Conservation (phyloP, 164 flowering plant species). For the Warburgia ugandensis region DNA sequence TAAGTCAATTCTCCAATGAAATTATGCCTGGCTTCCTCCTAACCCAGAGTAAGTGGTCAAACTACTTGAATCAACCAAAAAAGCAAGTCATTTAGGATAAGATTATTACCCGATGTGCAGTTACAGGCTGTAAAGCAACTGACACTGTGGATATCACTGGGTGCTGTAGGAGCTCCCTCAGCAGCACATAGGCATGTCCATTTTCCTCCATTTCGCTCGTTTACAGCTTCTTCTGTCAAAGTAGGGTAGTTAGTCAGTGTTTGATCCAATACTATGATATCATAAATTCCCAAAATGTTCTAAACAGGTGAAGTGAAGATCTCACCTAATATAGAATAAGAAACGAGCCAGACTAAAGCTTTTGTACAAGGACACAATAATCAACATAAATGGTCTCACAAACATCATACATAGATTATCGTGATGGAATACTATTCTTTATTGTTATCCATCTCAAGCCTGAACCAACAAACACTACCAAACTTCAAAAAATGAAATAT, state of each 20-base stretch:
- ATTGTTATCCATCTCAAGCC: too few species aligned
- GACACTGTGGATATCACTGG: constrained; percentile 22
- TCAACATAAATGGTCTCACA: too few species aligned
- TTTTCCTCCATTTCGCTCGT: constrained; percentile 23
- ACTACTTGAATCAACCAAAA: neutral
- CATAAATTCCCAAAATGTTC: too few species aligned
- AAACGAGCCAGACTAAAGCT: too few species aligned
- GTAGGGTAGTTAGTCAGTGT: neutral
- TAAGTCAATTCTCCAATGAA: neutral
- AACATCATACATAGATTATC: too few species aligned
- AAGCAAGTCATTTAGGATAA: neutral
- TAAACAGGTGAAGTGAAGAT: too few species aligned
- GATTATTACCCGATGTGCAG: constrained; percentile 62
- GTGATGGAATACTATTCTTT: too few species aligned
- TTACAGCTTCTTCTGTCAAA: neutral
- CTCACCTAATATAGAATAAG: too few species aligned
- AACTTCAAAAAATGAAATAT: too few species aligned
- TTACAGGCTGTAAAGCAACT: constrained; percentile 78
- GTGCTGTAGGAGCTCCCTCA: constrained; percentile 46
- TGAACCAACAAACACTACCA: too few species aligned
- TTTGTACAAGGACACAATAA: too few species aligned
- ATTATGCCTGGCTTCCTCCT: neutral
- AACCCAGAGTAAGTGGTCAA: neutral
- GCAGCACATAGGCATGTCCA: constrained; percentile 71
- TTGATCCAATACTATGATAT: neutral